Percentiles rank a stretch among this genome's conserved stretches.
Conservation (phyloP, 305 asterid species). For the Ilex paraguariensis region DNA sequence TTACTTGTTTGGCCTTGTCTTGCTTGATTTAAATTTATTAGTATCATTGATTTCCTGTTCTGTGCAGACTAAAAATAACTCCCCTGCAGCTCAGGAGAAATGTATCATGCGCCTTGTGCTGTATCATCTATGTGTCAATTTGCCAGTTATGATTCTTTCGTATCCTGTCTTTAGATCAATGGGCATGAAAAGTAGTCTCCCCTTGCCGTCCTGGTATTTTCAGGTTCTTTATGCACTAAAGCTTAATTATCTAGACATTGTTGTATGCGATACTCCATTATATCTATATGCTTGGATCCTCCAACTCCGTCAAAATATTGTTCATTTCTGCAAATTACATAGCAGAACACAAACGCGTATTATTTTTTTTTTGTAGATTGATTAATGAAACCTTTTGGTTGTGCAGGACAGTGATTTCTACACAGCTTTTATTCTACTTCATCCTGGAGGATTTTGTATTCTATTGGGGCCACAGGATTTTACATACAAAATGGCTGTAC, state of each 20-base stretch:
- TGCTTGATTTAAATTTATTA: slow-evolving; percentile 6
- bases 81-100: slow-evolving; percentile 89
- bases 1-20: background rate
- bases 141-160: slow-evolving; percentile 86
- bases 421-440: slow-evolving; percentile 84
- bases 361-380: background rate
- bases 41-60: slow-evolving; percentile 20
- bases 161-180: slow-evolving; percentile 86
- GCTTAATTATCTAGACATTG: slow-evolving; percentile 26
- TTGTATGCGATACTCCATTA: slow-evolving; percentile 3
- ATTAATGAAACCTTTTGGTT: slow-evolving; percentile 12
- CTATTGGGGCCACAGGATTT: slow-evolving; percentile 95
- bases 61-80: slow-evolving; percentile 75
- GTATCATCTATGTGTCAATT: slow-evolving; percentile 89
- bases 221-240: slow-evolving; percentile 58
- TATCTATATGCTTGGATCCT: background rate
- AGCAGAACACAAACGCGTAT: background rate
- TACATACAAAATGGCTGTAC: slow-evolving; percentile 98
- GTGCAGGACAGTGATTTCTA: slow-evolving; percentile 84
- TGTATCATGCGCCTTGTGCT: slow-evolving; percentile 81
- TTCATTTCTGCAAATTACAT: background rate
- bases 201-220: slow-evolving; percentile 97
- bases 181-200: slow-evolving; percentile 95
- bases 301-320: too few species aligned
- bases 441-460: slow-evolving; percentile 88